Evolutionary conservation across 2,329 filamentous ascomycete genomes (phyloP).

Genomic region (Aspergillus sp.): DNA sequence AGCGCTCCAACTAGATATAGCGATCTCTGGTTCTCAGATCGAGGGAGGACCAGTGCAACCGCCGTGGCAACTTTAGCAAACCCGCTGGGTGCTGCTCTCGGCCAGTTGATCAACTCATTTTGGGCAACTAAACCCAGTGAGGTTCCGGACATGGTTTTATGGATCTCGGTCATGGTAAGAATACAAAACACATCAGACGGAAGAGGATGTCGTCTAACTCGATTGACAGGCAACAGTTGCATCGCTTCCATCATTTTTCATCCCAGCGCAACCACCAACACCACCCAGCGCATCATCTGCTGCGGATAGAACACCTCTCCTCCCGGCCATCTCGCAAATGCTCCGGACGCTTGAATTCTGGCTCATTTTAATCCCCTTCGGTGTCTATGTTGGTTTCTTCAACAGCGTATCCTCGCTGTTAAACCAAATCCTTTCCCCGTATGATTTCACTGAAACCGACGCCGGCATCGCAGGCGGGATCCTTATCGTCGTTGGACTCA

Average conservation of each 20-base stretch:
- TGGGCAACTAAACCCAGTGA: conserved; percentile 65
- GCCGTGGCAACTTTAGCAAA: conserved; percentile 84
- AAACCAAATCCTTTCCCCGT: conserved; percentile 85
- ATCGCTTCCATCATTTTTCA: conserved; percentile 74
- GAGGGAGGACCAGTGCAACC: conserved; percentile 81
- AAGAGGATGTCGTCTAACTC: not conserved
- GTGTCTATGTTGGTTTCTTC: conserved; percentile 86
- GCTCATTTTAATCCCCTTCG: conserved; percentile 78
- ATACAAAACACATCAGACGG: not conserved
- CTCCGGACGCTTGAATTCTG: conserved; percentile 69
- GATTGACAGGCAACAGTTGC: conserved; percentile 58
- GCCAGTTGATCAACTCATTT: conserved; percentile 80
- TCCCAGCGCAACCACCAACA: conserved; percentile 73
- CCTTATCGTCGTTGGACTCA: conserved; percentile 83
- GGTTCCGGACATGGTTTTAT: conserved; percentile 80
- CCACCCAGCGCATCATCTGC: conserved; percentile 69
- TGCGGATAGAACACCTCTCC: conserved; percentile 53
- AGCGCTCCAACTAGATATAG: conserved; percentile 87
- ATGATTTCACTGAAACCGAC: conserved; percentile 78
- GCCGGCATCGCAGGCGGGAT: conserved; percentile 88
- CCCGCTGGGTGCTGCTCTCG: conserved; percentile 83
- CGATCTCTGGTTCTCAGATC: conserved; percentile 89
- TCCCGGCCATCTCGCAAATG: conserved; percentile 57
- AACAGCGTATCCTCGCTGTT: conserved; percentile 85
- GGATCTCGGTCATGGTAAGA: conserved; percentile 76